A percentile compares a stretch with the other conserved stretches of the same genome.
phyloP scores from a whole-genome alignment of 352 stramenopile species.

The Phytopythium vexans region DNA sequence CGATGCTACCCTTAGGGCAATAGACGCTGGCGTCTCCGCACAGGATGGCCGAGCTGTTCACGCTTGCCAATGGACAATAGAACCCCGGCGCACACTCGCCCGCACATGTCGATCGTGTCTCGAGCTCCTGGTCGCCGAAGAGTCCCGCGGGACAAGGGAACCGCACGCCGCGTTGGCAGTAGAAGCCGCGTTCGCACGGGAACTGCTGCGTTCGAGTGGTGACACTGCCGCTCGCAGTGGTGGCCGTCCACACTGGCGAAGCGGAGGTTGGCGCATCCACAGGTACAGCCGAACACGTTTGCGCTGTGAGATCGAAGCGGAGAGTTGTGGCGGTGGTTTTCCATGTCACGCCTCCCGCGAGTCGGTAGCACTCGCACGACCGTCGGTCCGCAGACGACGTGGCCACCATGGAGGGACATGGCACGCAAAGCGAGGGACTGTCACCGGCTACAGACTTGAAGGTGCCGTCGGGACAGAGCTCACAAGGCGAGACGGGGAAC shows the following conservation, averaged over 20 bases:
- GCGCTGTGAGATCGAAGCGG: slow-evolving; percentile 26
- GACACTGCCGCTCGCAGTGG: slow-evolving; percentile 18
- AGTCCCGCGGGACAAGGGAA: slow-evolving; percentile 50
- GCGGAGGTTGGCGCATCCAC: slow-evolving; percentile 3
- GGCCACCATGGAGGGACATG: slow-evolving; percentile 44
- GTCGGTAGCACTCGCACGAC: slow-evolving; percentile 62
- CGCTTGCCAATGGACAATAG: slow-evolving; percentile 61
- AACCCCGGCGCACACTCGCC: slow-evolving; percentile 46
- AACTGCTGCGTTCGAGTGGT: slow-evolving; percentile 43
- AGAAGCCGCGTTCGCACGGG: slow-evolving; percentile 64
- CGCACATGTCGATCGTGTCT: slow-evolving; percentile 35
- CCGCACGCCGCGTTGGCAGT: slow-evolving; percentile 43
- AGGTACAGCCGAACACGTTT: slow-evolving; percentile 13
- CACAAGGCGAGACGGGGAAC: slow-evolving; percentile 55
- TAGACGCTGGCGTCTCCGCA: slow-evolving; percentile 42
- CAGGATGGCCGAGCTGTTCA: slow-evolving; percentile 24
- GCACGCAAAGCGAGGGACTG: slow-evolving; percentile 33
- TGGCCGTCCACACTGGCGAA: slow-evolving; percentile 5
- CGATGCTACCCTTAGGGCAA: slow-evolving; percentile 58
- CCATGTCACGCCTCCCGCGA: slow-evolving; percentile 35
- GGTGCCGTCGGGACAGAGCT: slow-evolving; percentile 56
- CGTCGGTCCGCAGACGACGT: slow-evolving; percentile 43
- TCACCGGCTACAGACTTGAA: slow-evolving; percentile 67
- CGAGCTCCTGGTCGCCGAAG: slow-evolving; percentile 26
- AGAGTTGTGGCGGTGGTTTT: slow-evolving; percentile 25